Evolutionary conservation across 495 filamentous ascomycete species (phyloP), one percentile per base, ranked within the genome.

Genomic region (Aspergillus sclerotioniger): DNA sequence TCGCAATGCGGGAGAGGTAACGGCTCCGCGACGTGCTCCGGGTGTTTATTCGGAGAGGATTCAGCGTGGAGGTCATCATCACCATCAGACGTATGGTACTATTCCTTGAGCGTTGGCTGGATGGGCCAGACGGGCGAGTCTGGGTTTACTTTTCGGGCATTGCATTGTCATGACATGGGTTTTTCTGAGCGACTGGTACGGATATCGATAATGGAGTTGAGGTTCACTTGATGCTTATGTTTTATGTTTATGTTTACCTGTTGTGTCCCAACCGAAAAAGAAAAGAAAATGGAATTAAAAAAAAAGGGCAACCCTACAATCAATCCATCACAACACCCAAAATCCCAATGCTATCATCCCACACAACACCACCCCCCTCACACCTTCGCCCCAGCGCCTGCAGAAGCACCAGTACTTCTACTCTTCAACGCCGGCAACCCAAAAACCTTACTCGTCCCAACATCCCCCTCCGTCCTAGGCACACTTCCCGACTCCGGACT

Each of bases 31-130:
- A 75, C 77, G 37, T 9, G 90, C 90, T 0, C 85, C 89, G 0
- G 87, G 88, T 15, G 84, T 98, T 6, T 98, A 89, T 67, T 92
- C 88, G 48, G 82, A 90, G n/a, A 80, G 82, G 29, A 81, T 96
- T 10, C 89, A 96, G 67, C 82, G 67, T 1, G 89, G 89, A 20
- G 89, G 90, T 21, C 54, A 21, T 0, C 72, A 78, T 50, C 33
- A 54, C 19, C 13, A 65, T 54, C 61, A 68, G 47, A 71, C 71
- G 48, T 83, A 86, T 56, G 82, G 82, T 8, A 84, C 83, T 0
- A 71, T 86, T 51, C 17, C 17, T 35, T 50, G 52, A 53, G 28
- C 20, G 44, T 25, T 25, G 25, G 25, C 25, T 25, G 41, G n/a
- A 29, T n/a, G 20, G 20, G 20, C 3, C 3, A 47, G 9, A 47